A percentile compares a stretch with the other conserved stretches of the same genome.
Evolutionary conservation across 208 protist genomes (phyloP).

Genomic region (Strigomonas galati): DNA sequence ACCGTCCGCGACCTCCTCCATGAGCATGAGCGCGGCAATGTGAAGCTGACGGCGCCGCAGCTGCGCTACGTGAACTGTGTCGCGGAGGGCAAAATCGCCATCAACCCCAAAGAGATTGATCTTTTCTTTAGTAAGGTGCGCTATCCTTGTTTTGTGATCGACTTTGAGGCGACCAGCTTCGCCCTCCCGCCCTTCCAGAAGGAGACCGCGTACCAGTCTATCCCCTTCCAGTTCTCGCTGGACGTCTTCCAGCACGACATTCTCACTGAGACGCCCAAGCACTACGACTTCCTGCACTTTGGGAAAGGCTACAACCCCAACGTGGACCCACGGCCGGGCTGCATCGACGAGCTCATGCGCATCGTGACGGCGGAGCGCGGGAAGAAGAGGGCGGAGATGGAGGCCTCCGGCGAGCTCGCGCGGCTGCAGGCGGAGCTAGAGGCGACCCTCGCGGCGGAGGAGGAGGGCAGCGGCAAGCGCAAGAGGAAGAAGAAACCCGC

Average conservation of each 20-base stretch:
- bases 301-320: constrained; percentile 83
- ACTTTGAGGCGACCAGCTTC: constrained; percentile 89
- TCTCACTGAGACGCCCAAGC: constrained; percentile 75
- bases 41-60: constrained; percentile 80
- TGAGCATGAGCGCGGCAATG: constrained; percentile 43
- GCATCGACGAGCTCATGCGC: constrained; percentile 74
- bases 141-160: constrained; percentile 85
- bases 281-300: constrained; percentile 90
- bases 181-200: constrained; percentile 84
- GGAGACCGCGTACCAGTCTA: constrained; percentile 72
- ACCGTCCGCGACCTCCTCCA: constrained; percentile 66
- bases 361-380: constrained; percentile 70
- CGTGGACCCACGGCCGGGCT: constrained; percentile 63
- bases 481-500: constrained; percentile 27
- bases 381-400: constrained; percentile 64
- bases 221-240: constrained; percentile 88
- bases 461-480: constrained; percentile 15
- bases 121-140: constrained; percentile 66
- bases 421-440: constrained; percentile 21
- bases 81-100: constrained; percentile 45
- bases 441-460: constrained; percentile 17
- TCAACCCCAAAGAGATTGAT: constrained; percentile 79
- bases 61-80: constrained; percentile 78
- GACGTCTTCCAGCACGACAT: constrained; percentile 89
- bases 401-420: constrained; percentile 48